Conservation (phyloP, 352 stramenopile genomes). For the Thalassiosira oceanica region DNA sequence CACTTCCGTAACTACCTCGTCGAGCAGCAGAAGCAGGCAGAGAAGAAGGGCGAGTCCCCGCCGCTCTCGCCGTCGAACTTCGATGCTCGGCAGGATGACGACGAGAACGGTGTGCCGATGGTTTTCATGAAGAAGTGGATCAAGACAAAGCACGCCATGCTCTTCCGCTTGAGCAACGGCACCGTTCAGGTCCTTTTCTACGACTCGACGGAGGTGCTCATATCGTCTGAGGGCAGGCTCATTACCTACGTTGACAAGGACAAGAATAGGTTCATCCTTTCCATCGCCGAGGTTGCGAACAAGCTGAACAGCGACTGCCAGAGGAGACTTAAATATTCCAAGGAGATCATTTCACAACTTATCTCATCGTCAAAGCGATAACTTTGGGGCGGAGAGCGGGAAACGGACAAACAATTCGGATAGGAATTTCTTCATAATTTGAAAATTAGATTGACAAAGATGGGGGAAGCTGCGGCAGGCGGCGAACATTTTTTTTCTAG, state of each 20-base stretch:
- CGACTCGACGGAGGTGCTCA: slow-evolving; percentile 93
- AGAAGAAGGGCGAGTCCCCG: slow-evolving; percentile 34
- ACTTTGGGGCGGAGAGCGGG: no score
- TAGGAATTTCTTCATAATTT: no score
- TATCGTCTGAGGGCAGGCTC: slow-evolving; percentile 87
- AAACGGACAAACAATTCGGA: no score
- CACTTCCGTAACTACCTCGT: slow-evolving; percentile 98
- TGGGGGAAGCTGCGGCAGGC: no score
- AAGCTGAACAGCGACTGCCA: slow-evolving; percentile 72
- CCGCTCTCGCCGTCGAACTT: slow-evolving; percentile 30
- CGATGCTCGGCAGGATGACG: slow-evolving; percentile 28
- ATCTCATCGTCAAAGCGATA: slow-evolving; percentile 53
- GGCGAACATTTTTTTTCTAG: no score
- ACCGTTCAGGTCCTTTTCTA: slow-evolving; percentile 93
- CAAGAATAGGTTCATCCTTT: slow-evolving; percentile 65
- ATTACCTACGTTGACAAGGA: slow-evolving; percentile 86
- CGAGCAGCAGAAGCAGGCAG: slow-evolving; percentile 81
- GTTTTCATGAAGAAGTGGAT: slow-evolving; percentile 98
- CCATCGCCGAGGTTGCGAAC: slow-evolving; percentile 71
- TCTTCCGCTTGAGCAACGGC: slow-evolving; percentile 95
- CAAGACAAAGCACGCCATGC: slow-evolving; percentile 94
- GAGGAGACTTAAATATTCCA: slow-evolving; percentile 89
- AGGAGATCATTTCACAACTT: slow-evolving; percentile 96
- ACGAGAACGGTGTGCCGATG: slow-evolving; percentile 57
- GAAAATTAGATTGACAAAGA: no score